phyloP scores from a whole-genome alignment of 2,329 filamentous ascomycete genomes.

The Neonectria magnoliae region DNA sequence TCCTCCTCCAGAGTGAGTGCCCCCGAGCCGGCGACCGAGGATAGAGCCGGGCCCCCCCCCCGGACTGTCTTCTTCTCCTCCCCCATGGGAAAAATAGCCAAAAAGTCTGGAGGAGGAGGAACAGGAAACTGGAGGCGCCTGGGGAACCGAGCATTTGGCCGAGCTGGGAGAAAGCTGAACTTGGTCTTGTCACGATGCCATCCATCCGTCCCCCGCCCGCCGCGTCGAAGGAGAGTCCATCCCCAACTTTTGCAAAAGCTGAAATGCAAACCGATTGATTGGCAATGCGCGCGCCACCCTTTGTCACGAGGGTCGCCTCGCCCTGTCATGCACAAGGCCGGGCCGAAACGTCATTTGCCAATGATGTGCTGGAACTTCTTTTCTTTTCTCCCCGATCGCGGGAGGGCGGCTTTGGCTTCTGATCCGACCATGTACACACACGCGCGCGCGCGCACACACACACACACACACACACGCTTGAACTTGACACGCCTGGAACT shows the following conservation, averaged over 20 bases:
- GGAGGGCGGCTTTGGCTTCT: no score
- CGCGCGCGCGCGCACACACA: background rate
- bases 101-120: background rate
- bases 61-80: background rate
- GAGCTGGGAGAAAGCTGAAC: background rate
- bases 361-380: background rate
- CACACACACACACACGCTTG: no score
- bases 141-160: constrained; percentile 14
- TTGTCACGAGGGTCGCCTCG: constrained; percentile 37
- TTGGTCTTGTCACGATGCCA: background rate
- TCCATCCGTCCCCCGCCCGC: no score
- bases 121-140: background rate
- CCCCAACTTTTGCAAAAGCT: no score
- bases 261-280: background rate
- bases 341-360: constrained; percentile 40
- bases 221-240: no score
- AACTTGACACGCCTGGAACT: no score
- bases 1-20: constrained; percentile 14
- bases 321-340: constrained; percentile 40
- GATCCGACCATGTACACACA: background rate
- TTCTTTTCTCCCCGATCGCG: background rate
- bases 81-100: no score
- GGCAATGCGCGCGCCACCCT: constrained; percentile 14
- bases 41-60: constrained; percentile 10
- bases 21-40: constrained; percentile 40